Base-by-base conservation (phyloP, 2,329 filamentous ascomycete species). In the Uncinocarpus reesii region DNA sequence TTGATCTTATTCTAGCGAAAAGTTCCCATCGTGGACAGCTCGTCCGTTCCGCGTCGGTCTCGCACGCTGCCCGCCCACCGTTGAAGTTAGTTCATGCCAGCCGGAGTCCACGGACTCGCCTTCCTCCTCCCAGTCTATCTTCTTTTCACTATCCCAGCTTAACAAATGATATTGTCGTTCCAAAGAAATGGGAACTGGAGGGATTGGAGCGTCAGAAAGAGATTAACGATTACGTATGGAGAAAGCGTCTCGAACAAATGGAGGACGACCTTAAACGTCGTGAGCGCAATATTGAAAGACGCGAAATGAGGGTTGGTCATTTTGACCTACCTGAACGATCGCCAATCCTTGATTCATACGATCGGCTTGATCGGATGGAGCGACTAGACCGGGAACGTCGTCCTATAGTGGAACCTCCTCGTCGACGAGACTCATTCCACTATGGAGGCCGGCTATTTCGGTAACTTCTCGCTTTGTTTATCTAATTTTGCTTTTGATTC, bases 1-100 rank as follows among this genome's bases (percentile, higher is more conserved):
- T 61, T 28, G 61, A 62, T 28, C 48, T 62, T 13, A 35, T 57
- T 11, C 60, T 60, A 8, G 56, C 47, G 11, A 56, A 56, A 32
- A 60, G 56, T 50, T 55, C 41, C 7, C 49, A 24, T 13, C 24
- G 32, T 7, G 41, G 46, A 13, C 38, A 21, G 8, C 28, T 52
- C n/a, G 28, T 21, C 10, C 45, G 49, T n/a, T 48, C 49, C 7
- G 38, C 42, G 13, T 38, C 49, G 2, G 49, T 52, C 35, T 48
- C 49, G 3, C 42, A 48, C 23, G 16, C 45, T 10, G 31, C 31
- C 28, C 45, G 49, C 15, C 45, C 35, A 18, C 15, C 38, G 4
- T 42, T 32, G 16, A 41, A 37, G 16, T 21, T 42, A 24, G 8
- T 44, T 13, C 20, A 48, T 45, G 24, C 28, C 13, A 28, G 24